A percentile compares a stretch with the other conserved stretches of the same genome.
Conservation (phyloP, 169 alveolate genomes). For the Toxoplasma gondii region DNA sequence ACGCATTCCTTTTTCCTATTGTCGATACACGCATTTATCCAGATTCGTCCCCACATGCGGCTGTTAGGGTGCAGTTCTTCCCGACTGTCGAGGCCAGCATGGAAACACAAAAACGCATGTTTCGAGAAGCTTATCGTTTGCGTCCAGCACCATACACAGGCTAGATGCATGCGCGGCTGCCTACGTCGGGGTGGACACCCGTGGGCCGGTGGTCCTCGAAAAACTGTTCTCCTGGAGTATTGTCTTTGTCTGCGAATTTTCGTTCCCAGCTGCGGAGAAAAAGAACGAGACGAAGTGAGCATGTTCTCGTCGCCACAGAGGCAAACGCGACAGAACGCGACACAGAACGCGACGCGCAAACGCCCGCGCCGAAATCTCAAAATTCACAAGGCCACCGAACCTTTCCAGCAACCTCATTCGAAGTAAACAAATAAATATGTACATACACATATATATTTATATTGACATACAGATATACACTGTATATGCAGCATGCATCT, state of each 20-base stretch:
- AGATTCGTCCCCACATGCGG: no score
- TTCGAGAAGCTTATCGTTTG: no score
- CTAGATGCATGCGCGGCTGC: background rate
- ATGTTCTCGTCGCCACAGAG: background rate
- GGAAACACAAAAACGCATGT: no score
- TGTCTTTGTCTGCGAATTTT: conserved; percentile 8
- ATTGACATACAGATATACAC: background rate
- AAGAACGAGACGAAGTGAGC: background rate
- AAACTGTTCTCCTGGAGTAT: background rate
- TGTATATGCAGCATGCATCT: background rate
- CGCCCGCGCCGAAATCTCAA: no score
- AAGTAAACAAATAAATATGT: background rate
- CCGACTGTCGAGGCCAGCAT: no score
- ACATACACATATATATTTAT: background rate
- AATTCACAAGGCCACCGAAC: no score
- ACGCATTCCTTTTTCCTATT: no score
- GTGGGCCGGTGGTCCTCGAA: conserved; percentile 14
- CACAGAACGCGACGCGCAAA: no score
- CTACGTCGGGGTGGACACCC: background rate
- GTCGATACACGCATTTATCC: no score
- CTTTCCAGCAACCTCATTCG: background rate
- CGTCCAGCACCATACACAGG: no score
- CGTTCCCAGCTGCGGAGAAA: background rate
- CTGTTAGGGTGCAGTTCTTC: no score
- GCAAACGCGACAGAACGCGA: no score